Evolutionary conservation across 192 early-diverging fungal genomes (phyloP), one percentile per base, ranked within the genome.

Genomic region (Coemansia sp.): DNA sequence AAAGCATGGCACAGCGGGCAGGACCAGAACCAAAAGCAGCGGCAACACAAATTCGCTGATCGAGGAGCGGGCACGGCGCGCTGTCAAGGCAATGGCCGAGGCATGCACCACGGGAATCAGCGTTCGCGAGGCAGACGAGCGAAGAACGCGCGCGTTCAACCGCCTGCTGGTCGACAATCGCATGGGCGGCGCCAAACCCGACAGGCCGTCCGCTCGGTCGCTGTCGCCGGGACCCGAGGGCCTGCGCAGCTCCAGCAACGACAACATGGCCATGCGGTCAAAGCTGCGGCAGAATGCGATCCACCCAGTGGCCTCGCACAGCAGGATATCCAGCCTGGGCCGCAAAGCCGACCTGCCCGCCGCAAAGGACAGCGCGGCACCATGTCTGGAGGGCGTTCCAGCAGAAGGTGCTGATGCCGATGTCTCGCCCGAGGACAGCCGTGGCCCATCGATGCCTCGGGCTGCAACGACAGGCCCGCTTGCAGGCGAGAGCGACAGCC

Each of bases 81-180:
- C 78, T 1, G 73, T 73, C 29, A 60, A 59, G 56, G 78, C 78
- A 0, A 81, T 81, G 78, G 78, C 78, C 36, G 78, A 70, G 38
- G 73, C 78, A 0, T 68, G 63, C 56, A 76, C 78, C 17, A 81
- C 78, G 17, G 78, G 78, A 6, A 60, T 81, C 4, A 72, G 67
- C 6, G 63, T 76, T 25, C 78, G 73, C 16, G 71, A 76, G 56
- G 69, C 70, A 3, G 73, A 65, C 56, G 67, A 73, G 45, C 67
- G 64, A n/a, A 64, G 73, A 11, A 30, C 49, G 14, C 71, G 68
- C 3, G 63, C 68, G 28, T 66, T 72, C 61, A 52, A 56, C 50
- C 71, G 67, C 0, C 32, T 79, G 34, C 66, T 74, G 56, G 72
- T 74, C 25, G 72, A 54, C 49, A 57, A 52, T 32, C 61, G 72